A percentile compares a stretch with the other conserved stretches of the same genome.
Conservation (phyloP, 768 basidiomycete genomes). For the Inosperma sp. region DNA sequence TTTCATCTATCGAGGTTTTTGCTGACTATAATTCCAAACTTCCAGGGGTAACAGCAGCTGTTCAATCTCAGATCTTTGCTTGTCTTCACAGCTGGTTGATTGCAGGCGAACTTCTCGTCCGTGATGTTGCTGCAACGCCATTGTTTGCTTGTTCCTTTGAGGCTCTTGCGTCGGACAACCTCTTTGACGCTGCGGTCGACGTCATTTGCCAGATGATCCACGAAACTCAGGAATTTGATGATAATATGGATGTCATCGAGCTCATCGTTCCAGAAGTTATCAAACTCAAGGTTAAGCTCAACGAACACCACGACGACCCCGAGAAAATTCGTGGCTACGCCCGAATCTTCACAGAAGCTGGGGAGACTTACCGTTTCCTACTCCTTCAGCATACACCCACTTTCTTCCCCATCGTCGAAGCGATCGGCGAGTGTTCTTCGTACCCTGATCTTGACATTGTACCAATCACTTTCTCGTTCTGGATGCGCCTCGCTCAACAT, state of each 20-base stretch:
- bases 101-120: slow-evolving; percentile 75
- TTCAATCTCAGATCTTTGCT: slow-evolving; percentile 79
- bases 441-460: slow-evolving; percentile 94
- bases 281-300: slow-evolving; percentile 58
- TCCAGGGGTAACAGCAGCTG: slow-evolving; percentile 74
- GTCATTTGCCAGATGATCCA: slow-evolving; percentile 93
- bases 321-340: slow-evolving; percentile 89
- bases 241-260: slow-evolving; percentile 86
- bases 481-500: slow-evolving; percentile 93
- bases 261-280: slow-evolving; percentile 85
- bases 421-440: slow-evolving; percentile 88
- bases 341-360: slow-evolving; percentile 93
- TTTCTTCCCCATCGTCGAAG: slow-evolving; percentile 93
- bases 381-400: slow-evolving; percentile 86
- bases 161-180: slow-evolving; percentile 72
- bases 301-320: slow-evolving; percentile 63
- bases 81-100: slow-evolving; percentile 85
- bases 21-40: slow-evolving; percentile 2
- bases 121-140: slow-evolving; percentile 64
- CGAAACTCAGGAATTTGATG: slow-evolving; percentile 96
- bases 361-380: slow-evolving; percentile 89
- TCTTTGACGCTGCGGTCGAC: slow-evolving; percentile 94
- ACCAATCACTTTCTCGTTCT: slow-evolving; percentile 96
- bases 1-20: not conserved
- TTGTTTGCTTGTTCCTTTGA: slow-evolving; percentile 81